phyloP scores from a whole-genome alignment of 225 moss, liverwort and hornwort genomes.

The Pleurozium schreberi region DNA sequence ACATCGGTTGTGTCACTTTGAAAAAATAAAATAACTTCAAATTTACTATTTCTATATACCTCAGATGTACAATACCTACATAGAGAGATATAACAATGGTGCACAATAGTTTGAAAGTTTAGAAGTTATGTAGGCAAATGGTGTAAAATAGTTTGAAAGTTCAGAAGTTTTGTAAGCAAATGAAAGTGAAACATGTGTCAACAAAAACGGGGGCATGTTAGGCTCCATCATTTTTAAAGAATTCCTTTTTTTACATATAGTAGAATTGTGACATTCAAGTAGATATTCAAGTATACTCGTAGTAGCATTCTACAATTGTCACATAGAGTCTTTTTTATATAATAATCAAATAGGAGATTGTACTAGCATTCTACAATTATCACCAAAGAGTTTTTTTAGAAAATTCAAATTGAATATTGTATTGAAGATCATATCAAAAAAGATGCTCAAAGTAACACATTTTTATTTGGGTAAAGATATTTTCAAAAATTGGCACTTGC shows the following conservation, averaged over 20 bases:
- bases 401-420: background rate
- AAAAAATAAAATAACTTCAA: background rate
- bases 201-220: accelerated
- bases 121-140: background rate
- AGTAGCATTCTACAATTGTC: background rate
- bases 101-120: accelerated
- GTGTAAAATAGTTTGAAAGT: accelerated
- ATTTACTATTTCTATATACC: no score
- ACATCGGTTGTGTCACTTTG: background rate
- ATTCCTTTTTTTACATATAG: no score
- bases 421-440: no score
- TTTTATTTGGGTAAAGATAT: no score
- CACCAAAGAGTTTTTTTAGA: accelerated
- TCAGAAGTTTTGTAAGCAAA: no score
- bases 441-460: background rate
- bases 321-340: accelerated
- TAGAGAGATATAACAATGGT: background rate
- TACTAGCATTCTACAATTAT: background rate
- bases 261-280: background rate
- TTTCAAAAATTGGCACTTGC: accelerated
- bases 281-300: no score
- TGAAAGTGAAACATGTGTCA: background rate
- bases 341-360: no score
- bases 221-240: background rate
- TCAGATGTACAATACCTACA: no score